A percentile compares a stretch with the other conserved stretches of the same genome.
These are phyloP conservation scores for Amanita rimosa DNA, from an alignment of 768 basidiomycete genomes.

Conservation along the genomic window DNA sequence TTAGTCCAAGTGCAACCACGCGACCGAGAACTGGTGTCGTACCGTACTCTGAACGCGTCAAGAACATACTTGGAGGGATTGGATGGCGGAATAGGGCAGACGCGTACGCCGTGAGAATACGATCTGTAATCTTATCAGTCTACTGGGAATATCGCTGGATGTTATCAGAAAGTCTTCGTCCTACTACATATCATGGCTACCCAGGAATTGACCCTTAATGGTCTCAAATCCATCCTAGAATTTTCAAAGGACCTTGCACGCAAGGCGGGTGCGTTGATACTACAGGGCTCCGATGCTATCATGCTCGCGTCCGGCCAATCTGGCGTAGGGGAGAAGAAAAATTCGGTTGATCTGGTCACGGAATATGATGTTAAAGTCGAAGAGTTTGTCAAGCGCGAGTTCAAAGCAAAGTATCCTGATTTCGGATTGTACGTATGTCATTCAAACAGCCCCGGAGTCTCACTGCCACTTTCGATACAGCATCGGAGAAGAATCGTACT, in stretches of 20 bases:
- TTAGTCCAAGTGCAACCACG: not conserved
- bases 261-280: conserved; percentile 64
- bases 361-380: conserved; percentile 92
- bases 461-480: conserved; percentile 25
- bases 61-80: conserved; percentile 51
- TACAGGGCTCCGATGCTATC: conserved; percentile 69
- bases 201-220: conserved; percentile 27
- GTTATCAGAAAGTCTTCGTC: no score
- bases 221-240: conserved; percentile 50
- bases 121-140: conserved; percentile 21
- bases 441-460: not conserved
- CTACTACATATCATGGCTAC: conserved; percentile 19
- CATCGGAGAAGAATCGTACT: conserved; percentile 91
- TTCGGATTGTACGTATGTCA: conserved; percentile 67
- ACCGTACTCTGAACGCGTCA: conserved; percentile 96
- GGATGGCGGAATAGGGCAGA: conserved; percentile 21
- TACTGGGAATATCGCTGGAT: no score
- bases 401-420: conserved; percentile 52
- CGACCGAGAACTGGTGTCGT: conserved; percentile 10
- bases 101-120: conserved; percentile 40
- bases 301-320: conserved; percentile 34
- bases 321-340: conserved; percentile 76
- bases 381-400: conserved; percentile 63
- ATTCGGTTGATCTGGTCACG: conserved; percentile 89
- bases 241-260: conserved; percentile 68